phyloP scores from a whole-genome alignment of 2,329 filamentous ascomycete genomes.

The Sporothrix phasma region DNA sequence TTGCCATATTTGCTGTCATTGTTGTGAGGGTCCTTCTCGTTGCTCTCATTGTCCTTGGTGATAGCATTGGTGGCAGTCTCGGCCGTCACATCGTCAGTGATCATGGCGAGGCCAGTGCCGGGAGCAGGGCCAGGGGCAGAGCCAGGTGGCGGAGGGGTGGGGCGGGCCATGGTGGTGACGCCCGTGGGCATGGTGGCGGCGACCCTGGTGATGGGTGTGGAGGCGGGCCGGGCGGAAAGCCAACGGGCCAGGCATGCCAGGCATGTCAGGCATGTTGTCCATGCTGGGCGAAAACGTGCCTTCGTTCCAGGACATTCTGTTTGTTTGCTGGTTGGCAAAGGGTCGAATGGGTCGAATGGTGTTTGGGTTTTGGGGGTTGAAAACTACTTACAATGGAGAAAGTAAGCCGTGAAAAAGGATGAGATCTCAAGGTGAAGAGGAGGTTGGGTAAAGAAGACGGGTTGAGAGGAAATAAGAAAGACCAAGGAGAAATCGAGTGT shows the following conservation, averaged over 20 bases:
- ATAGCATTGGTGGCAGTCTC: neutral
- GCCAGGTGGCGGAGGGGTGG: neutral
- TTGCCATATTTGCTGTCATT: neutral
- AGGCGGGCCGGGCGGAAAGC: constrained; percentile 15
- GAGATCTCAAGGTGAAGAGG: neutral
- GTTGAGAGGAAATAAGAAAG: neutral
- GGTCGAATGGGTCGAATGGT: neutral
- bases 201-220: constrained; percentile 13
- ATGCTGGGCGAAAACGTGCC: neutral
- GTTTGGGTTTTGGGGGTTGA: neutral
- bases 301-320: constrained; percentile 8
- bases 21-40: neutral
- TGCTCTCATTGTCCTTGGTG: neutral
- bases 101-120: neutral
- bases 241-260: constrained; percentile 1
- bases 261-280: neutral
- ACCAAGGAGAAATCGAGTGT: neutral
- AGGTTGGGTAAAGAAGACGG: neutral
- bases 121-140: neutral
- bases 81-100: neutral
- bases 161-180: constrained; percentile 14
- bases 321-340: neutral
- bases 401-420: neutral
- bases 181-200: constrained; percentile 12
- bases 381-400: neutral